Evolutionary conservation across 2,329 filamentous ascomycete species (phyloP).

Genomic region (Dendryphion nanum): DNA sequence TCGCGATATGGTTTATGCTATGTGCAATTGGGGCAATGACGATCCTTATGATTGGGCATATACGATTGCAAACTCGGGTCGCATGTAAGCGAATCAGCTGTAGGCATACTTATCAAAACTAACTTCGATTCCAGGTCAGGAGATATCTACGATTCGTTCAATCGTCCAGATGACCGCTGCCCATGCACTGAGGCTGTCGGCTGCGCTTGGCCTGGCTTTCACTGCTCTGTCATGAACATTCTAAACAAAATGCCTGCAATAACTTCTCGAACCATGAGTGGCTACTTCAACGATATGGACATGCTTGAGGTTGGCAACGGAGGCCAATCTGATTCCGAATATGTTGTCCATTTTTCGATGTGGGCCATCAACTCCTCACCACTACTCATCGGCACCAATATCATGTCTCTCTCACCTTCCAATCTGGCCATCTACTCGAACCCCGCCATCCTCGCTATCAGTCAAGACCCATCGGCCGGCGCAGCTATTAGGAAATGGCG

Average conservation of each 20-base stretch:
- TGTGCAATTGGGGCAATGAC: slow-evolving; percentile 55
- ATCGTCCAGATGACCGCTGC: slow-evolving; percentile 43
- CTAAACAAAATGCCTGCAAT: slow-evolving; percentile 49
- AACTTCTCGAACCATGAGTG: slow-evolving; percentile 40
- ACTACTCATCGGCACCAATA: slow-evolving; percentile 48
- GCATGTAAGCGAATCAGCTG: slow-evolving; percentile 31
- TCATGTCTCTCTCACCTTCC: slow-evolving; percentile 39
- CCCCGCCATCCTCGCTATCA: slow-evolving; percentile 51
- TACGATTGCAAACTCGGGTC: slow-evolving; percentile 48
- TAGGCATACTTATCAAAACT: background rate
- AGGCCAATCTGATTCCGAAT: slow-evolving; percentile 41
- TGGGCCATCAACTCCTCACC: slow-evolving; percentile 51
- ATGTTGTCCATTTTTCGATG: slow-evolving; percentile 48
- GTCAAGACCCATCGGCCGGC: slow-evolving; percentile 46
- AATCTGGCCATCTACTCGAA: slow-evolving; percentile 49
- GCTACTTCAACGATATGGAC: slow-evolving; percentile 51
- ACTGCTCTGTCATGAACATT: slow-evolving; percentile 52
- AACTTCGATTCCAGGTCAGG: slow-evolving; percentile 50
- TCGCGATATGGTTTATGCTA: slow-evolving; percentile 45
- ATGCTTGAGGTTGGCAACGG: slow-evolving; percentile 51
- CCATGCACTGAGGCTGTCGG: slow-evolving; percentile 44
- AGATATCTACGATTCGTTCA: slow-evolving; percentile 44
- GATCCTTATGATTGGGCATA: slow-evolving; percentile 47
- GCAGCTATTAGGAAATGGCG: slow-evolving; percentile 47
- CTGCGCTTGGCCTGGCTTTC: slow-evolving; percentile 46